Percentiles rank a stretch among this genome's conserved stretches.
Conservation (phyloP, 345 rosid genomes). For the Acer campestre region DNA sequence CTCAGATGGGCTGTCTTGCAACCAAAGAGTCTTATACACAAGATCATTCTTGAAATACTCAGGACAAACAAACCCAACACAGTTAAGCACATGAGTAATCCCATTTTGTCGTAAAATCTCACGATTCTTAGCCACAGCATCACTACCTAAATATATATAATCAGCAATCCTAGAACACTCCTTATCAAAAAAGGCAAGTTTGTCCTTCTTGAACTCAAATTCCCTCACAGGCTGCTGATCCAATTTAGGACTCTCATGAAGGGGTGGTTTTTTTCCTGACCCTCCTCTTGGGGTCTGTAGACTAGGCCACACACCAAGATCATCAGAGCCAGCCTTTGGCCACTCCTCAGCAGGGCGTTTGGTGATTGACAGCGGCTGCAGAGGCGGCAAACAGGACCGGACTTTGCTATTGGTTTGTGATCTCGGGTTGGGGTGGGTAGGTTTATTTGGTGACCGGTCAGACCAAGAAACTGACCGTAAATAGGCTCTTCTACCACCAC, state of each 20-base stretch:
- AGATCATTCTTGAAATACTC: constrained; percentile 78
- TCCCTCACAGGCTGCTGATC: constrained; percentile 41
- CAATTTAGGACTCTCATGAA: constrained; percentile 20
- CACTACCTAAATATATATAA: constrained; percentile 68
- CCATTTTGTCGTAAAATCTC: constrained; percentile 59
- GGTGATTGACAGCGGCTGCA: constrained; percentile 57
- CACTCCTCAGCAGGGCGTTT: constrained; percentile 62
- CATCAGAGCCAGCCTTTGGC: constrained; percentile 76
- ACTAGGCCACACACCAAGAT: constrained; percentile 78
- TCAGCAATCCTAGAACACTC: constrained; percentile 76
- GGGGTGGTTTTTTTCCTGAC: constrained; percentile 24
- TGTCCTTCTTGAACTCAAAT: constrained; percentile 64
- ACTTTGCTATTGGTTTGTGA: constrained; percentile 47
- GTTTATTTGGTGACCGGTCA: constrained; percentile 55
- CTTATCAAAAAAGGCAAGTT: constrained; percentile 67
- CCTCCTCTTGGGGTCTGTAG: constrained; percentile 71
- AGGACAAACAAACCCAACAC: constrained; percentile 75
- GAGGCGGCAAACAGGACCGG: constrained; percentile 57
- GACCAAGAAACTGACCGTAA: constrained; percentile 69
- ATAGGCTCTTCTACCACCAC: constrained; percentile 44
- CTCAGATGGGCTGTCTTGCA: constrained; percentile 69
- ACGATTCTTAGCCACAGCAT: constrained; percentile 72
- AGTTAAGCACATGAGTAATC: constrained; percentile 72
- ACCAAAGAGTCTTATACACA: constrained; percentile 75
- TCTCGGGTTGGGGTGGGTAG: constrained; percentile 40